Conservation (phyloP, 2,329 filamentous ascomycete species). For the Colletotrichum liaoningense region DNA sequence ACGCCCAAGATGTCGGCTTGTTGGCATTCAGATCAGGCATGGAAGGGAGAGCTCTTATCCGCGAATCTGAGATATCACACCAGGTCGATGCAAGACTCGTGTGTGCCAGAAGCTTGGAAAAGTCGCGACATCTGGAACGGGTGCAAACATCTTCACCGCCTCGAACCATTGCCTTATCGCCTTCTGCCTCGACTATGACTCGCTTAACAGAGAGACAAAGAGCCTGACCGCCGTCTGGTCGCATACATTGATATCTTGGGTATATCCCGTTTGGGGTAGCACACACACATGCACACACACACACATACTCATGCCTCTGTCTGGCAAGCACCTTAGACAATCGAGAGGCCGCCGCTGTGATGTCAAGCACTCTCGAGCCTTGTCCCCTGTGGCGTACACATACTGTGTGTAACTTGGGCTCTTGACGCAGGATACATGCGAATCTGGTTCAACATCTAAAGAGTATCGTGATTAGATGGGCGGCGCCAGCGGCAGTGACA, state of each 20-base stretch:
- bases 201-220: neutral
- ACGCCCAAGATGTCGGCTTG: neutral
- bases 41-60: neutral
- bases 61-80: neutral
- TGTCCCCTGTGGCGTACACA: neutral
- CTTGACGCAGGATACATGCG: neutral
- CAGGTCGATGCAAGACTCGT: neutral
- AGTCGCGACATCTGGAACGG: neutral
- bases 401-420: neutral
- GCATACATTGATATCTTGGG: neutral
- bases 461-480: neutral
- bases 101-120: neutral
- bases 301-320: constrained; percentile 1
- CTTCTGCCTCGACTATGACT: neutral
- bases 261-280: neutral
- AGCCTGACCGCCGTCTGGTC: neutral
- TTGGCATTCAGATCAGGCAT: neutral
- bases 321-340: neutral
- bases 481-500: neutral
- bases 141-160: constrained; percentile 12
- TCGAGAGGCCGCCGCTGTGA: neutral
- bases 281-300: neutral
- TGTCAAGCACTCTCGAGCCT: neutral
- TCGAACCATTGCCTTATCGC: neutral
- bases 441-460: too few relatives aligned